These are phyloP conservation scores for Ganoderma lucidum DNA, from an alignment of 1,284 basidiomycete species.

Conservation along the genomic window DNA sequence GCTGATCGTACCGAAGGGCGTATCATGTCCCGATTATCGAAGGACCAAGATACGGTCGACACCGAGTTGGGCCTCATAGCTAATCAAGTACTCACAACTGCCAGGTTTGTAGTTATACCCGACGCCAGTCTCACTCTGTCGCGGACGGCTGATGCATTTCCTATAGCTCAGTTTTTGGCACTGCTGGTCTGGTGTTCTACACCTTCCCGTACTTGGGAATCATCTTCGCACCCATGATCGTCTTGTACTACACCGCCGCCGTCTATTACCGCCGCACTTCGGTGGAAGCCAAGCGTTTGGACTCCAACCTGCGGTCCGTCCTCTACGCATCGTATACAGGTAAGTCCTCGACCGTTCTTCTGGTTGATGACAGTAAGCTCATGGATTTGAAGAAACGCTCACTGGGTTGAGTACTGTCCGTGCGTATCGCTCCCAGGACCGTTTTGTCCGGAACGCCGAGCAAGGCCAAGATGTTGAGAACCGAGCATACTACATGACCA, in stretches of 20 bases:
- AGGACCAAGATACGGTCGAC: slow-evolving; percentile 69
- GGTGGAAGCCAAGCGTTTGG: slow-evolving; percentile 74
- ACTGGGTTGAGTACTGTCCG: slow-evolving; percentile 71
- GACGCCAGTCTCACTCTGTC: neutral
- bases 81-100: slow-evolving; percentile 50
- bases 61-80: slow-evolving; percentile 52
- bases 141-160: neutral
- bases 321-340: slow-evolving; percentile 66
- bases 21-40: slow-evolving; percentile 66
- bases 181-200: slow-evolving; percentile 66
- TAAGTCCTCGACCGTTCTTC: slow-evolving; percentile 15
- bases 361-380: slow-evolving; percentile 3
- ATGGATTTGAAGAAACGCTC: slow-evolving; percentile 60
- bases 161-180: slow-evolving; percentile 53
- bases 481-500: slow-evolving; percentile 82
- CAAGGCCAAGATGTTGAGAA: slow-evolving; percentile 68
- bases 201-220: slow-evolving; percentile 70
- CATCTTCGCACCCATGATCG: slow-evolving; percentile 59
- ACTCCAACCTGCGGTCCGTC: slow-evolving; percentile 71
- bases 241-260: slow-evolving; percentile 58
- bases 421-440: slow-evolving; percentile 58
- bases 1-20: slow-evolving; percentile 52
- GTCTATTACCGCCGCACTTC: slow-evolving; percentile 64
- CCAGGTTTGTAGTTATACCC: slow-evolving; percentile 38
- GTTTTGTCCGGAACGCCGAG: slow-evolving; percentile 56